phyloP scores from a whole-genome alignment of 108 stramenopile genomes.

The Pseudonitzschia multiseries region DNA sequence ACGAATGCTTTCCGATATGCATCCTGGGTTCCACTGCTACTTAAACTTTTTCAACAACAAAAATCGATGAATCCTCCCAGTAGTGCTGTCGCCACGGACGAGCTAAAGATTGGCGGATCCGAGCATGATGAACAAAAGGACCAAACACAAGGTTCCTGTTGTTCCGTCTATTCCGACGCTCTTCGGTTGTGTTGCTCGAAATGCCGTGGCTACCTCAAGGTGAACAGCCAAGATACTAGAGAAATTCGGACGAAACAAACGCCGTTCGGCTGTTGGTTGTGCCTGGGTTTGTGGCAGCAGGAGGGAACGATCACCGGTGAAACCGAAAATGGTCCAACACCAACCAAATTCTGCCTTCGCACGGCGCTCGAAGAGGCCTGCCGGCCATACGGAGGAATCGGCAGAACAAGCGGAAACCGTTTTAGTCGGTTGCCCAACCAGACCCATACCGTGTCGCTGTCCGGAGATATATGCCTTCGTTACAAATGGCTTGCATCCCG shows the following conservation, averaged over 20 bases:
- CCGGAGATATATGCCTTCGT: conserved; percentile 42
- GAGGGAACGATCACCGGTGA: neutral
- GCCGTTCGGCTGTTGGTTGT: neutral
- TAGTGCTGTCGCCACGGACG: neutral
- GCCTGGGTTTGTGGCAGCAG: conserved; percentile 29
- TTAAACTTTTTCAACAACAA: too few species aligned
- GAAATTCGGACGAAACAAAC: neutral
- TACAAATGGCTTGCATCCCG: conserved; percentile 10
- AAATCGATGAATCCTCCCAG: neutral
- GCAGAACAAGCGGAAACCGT: conserved; percentile 11
- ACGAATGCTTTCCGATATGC: too few species aligned
- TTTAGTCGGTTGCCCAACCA: conserved; percentile 24
- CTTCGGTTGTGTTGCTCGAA: neutral
- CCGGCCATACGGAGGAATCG: conserved; percentile 35
- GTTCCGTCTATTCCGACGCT: neutral
- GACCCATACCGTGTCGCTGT: conserved; percentile 26
- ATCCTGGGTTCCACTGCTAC: too few species aligned
- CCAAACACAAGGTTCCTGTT: neutral
- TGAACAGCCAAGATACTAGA: neutral
- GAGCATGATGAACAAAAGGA: neutral
- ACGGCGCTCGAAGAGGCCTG: conserved; percentile 27
- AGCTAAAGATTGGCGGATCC: neutral
- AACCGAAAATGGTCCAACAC: neutral
- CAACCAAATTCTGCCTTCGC: neutral
- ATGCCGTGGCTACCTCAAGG: conserved; percentile 3